Evolutionary conservation across 106 monocot genomes (phyloP), one percentile per base, ranked within the genome.

Genomic region (Platanthera guangdongensis): DNA sequence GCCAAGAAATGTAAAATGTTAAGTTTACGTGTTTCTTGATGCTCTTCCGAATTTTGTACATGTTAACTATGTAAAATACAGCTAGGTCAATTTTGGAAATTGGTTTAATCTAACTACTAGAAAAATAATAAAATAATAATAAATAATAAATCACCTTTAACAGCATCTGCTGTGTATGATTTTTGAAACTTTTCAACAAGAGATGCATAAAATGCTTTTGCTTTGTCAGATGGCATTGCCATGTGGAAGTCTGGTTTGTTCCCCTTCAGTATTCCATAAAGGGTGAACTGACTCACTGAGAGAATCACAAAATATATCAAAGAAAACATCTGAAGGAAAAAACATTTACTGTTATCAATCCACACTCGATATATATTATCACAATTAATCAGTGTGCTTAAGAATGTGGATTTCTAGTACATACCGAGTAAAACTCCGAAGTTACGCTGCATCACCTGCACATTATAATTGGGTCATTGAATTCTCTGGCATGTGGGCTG

Each of bases 201-300:
- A 50, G 85, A 86, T 72, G 82, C 83, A 89, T 95, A 95, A 62
- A 92, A 93, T 49, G 68, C 77, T 47, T 86, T 92, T 77, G 95
- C 95, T 81, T 82, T 85, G 21, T 88, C 80, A 78, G 95, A 90
- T 78, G 88, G 85, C 95, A 95, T 95, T 8, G 95, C 90, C 16
- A 90, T 84, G 81, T 95, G 95, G 84, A 95, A 95, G 85, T 95
- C 95, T 53, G 95, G 95, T 71, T 93, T 95, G 78, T 95, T 95
- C 15, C 95, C 95, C 81, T 95, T 95, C 16, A 95, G 77, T 71
- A 89, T 79, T 6, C 95, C 95, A 82, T 90, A 95, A 50, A 95
- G 82, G 21, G 95, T 95, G 80, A 95, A 95, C 72, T 95, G 95
- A 75, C 95, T 95, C 22, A 95, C 95, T 95, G 83, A 50, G 13